phyloP scores from a whole-genome alignment of 2,329 filamentous ascomycete genomes.

The Endoconidiophora laricicola region DNA sequence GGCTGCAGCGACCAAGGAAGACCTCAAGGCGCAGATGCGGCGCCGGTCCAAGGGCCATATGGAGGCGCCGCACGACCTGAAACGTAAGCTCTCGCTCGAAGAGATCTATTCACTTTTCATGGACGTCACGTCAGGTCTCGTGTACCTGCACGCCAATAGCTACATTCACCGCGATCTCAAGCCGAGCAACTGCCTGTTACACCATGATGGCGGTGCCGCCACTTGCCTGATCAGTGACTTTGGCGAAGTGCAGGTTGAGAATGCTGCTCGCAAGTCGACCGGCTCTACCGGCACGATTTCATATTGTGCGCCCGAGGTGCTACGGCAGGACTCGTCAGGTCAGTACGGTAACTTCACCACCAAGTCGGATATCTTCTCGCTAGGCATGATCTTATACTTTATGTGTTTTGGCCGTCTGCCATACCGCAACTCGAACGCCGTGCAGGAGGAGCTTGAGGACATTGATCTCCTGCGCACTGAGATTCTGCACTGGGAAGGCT shows the following conservation, averaged over 20 bases:
- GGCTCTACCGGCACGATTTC: slow-evolving; percentile 93
- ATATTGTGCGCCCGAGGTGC: slow-evolving; percentile 89
- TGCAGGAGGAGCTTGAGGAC: slow-evolving; percentile 86
- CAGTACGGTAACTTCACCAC: slow-evolving; percentile 84
- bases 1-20: slow-evolving; percentile 55
- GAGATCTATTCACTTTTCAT: slow-evolving; percentile 95
- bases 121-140: slow-evolving; percentile 82
- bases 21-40: slow-evolving; percentile 75
- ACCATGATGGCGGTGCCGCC: slow-evolving; percentile 53
- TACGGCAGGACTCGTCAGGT: slow-evolving; percentile 51
- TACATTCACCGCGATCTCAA: slow-evolving; percentile 96
- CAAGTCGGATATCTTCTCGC: slow-evolving; percentile 94
- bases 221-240: slow-evolving; percentile 91
- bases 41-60: slow-evolving; percentile 62
- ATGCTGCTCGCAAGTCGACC: slow-evolving; percentile 68
- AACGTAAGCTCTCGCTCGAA: slow-evolving; percentile 48
- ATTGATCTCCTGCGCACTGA: slow-evolving; percentile 70
- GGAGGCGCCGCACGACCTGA: slow-evolving; percentile 41
- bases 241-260: slow-evolving; percentile 82
- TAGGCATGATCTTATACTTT: slow-evolving; percentile 97
- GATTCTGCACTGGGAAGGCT: slow-evolving; percentile 75
- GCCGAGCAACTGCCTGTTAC: slow-evolving; percentile 84
- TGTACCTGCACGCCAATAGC: slow-evolving; percentile 75
- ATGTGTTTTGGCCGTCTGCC: slow-evolving; percentile 87
- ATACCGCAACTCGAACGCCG: slow-evolving; percentile 65